Evolutionary conservation across 2,329 filamentous ascomycete genomes (phyloP), one percentile per base, ranked within the genome.

Genomic region (Chrysoporthe deuterocubensis): DNA sequence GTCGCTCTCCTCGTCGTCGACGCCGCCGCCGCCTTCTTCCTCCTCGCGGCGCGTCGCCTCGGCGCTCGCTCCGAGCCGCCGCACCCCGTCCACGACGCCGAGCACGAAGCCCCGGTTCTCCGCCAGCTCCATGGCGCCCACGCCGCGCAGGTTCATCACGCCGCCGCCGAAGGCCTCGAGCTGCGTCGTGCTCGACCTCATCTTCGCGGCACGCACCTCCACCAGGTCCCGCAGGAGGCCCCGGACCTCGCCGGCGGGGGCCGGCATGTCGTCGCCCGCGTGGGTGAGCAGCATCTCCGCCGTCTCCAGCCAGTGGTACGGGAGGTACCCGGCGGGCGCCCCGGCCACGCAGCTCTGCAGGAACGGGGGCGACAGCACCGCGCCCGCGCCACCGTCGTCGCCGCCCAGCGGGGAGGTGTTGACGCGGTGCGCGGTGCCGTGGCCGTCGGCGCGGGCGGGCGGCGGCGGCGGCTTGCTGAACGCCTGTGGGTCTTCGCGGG

Each of bases 231-330:
- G 84, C 69, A 97, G 77, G 68, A 97, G 77, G 37, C 91, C 87
- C 7, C 94, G 84, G 8, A 96, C 90, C 72, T 90, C 88, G 72
- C 94, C 90, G 2, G 92, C 85, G 0, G 91, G 69, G 83, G 46
- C 87, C 74, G 75, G 85, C 62, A 98, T 86, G 77, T 97, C 94
- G 78, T 97, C 94, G 37, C 88, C 85, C 4, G 94, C 94, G 66
- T 93, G 91, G 59, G 94, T 91, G 2, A 99, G 86, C 58, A 99
- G 83, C 76, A 96, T 89, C 79, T 97, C 94, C 21, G 92, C 90
- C 9, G 98, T 81, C 80, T 98, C 96, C 54, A 97, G 86, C 94
- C 95, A 99, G 81, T 98, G 95, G 77, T 97, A 98, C 0, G 96
- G 96, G 43, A 99, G 82, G 16, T 90, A 88, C 52, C 89, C 88